Base-by-base conservation (phyloP, 2,329 filamentous ascomycete species). In the Sporothrix protearum region DNA sequence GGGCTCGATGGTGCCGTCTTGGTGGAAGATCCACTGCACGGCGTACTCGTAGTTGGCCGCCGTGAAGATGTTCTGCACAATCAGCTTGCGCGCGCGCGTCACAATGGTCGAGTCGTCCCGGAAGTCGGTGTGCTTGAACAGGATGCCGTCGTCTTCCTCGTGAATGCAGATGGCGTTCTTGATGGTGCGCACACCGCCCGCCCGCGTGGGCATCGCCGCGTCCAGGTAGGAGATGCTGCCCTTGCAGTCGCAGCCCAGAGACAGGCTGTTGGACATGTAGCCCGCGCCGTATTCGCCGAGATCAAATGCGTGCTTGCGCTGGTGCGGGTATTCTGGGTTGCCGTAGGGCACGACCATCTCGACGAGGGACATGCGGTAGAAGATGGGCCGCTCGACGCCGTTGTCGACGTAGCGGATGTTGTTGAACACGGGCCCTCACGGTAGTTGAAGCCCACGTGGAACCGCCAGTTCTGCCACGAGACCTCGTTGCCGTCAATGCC, bases 141-240 rank as follows among this genome's bases (percentile, higher is more conserved):
- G 84, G 72, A 97, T 96, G 6, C 94, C 94, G 1, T 88, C 88
- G 75, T 97, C 94, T 82, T 97, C 94, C 80, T 97, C 94, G 81
- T 97, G 94, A 75, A 97, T 94, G 80, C 94, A 97, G 75, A 97
- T 91, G 39, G 94, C 94, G 77, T 97, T 97, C 84, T 96, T 94
- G 83, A 97, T 93, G 1, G 89, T 91, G 3, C 89, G 89, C 30
- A 92, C 84, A 10, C 87, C 86, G 28, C 94, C 94, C 1, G 89
- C 87, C 12, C 89, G 86, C 73, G 93, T 93, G 49, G 94, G 91
- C 79, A 97, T 96, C 7, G 91, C 87, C 1, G 93, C 93, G 77
- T 97, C 93, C 80, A 97, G 89, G 79, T 97, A 97, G 79, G 96
- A 92, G 76, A 97, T 97, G 0, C 89, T 88, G 16, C 93, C 93